Percentiles rank a stretch among this genome's conserved stretches.
Evolutionary conservation across 2,329 filamentous ascomycete species (phyloP).

Genomic region (Neocatenulostroma microsporum): DNA sequence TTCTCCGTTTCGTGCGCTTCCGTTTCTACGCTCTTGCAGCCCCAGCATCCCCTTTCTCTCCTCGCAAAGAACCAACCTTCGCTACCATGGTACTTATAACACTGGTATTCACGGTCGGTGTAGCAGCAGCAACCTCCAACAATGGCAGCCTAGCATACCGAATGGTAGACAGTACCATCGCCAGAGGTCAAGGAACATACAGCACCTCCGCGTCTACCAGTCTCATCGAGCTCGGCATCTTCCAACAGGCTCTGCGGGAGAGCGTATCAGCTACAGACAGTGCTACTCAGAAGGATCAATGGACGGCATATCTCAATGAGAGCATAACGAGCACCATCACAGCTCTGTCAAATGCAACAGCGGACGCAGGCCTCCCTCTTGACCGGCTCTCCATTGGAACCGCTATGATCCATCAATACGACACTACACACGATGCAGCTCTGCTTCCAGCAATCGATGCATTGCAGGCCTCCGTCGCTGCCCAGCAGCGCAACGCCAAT

Average conservation of each 20-base stretch:
- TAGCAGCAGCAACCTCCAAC: too few species aligned
- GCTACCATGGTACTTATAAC: too few species aligned
- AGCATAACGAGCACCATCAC: conserved; percentile 18
- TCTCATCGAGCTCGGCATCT: conserved; percentile 27
- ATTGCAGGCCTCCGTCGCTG: conserved; percentile 21
- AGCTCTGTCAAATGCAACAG: conserved; percentile 16
- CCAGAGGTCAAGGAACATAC: conserved; percentile 25
- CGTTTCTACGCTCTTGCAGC: too few species aligned
- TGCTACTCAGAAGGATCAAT: conserved; percentile 7
- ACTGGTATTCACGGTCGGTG: too few species aligned
- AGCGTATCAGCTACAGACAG: conserved; percentile 14
- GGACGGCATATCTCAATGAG: conserved; percentile 11
- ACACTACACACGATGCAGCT: conserved; percentile 11
- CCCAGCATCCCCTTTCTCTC: too few species aligned
- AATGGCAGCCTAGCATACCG: conserved; percentile 13
- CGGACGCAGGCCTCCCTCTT: conserved; percentile 20
- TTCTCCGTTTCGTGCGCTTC: too few species aligned
- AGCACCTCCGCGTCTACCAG: conserved; percentile 14
- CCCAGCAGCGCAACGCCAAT: conserved; percentile 25
- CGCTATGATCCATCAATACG: conserved; percentile 18
- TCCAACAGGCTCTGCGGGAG: conserved; percentile 27
- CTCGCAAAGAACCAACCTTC: too few species aligned
- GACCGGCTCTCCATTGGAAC: conserved; percentile 29
- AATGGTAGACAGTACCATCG: conserved; percentile 27
- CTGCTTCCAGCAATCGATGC: conserved; percentile 8